Base-by-base conservation (phyloP, 2,329 filamentous ascomycete species). In the Aureobasidium melanogenum region DNA sequence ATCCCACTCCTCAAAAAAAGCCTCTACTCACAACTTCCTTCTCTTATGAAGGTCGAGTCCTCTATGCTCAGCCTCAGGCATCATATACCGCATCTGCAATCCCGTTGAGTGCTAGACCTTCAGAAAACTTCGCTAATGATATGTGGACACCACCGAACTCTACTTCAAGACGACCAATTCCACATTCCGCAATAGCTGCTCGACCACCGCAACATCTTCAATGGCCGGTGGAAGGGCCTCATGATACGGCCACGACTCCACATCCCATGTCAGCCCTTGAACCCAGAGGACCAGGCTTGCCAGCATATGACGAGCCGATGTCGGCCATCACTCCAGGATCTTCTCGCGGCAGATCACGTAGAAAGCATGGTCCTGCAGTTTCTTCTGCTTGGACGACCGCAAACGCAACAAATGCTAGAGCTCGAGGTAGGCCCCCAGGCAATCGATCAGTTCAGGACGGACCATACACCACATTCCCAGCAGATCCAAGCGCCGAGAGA, bases 301-400 rank as follows among this genome's bases (percentile, higher is more conserved):
- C 68, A 5, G 77, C 77, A 54, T 77, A 79, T 60, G 76, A 80
- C 50, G 87, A 90, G 64, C 88, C 89, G 10, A 85, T 81, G 52
- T 91, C 90, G 0, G 88, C 89, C 3, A 79, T 89, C n/a, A 88
- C 87, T 4, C 85, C 87, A 0, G 84, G 82, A 57, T 71, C 72
- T 50, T 69, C 74, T 14, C 73, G 73, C 38, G 86, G 80, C 64
- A 72, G 74, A 32, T 86, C 80, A 65, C 73, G 82, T 60, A 80
- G 87, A 60, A 83, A 89, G 4, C 88, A 95, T 71, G 91, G 91
- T 0, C 88, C 91, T 0, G 91, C 89, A 7, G 90, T 96, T 0
- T 96, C 91, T 0, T 96, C 91, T 10, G 92, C 92, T 0, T 97
- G 92, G 92, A 85, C 88, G 60, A 84, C 84, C 64, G 83, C 83